Conservation (phyloP, 352 stramenopile species). For the Globisporangium polare region DNA sequence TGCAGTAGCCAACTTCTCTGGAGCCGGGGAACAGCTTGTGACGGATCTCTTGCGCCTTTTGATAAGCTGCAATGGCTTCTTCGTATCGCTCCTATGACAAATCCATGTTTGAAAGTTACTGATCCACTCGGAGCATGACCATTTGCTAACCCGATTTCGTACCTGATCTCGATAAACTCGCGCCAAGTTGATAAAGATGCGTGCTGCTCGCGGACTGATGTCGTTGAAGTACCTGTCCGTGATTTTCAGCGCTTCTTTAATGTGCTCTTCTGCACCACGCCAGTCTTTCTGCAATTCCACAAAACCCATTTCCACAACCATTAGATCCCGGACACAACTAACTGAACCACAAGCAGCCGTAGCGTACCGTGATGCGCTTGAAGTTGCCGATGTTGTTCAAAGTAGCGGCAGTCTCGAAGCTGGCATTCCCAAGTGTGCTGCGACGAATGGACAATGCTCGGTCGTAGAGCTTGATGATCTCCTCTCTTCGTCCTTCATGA, state of each 20-base stretch:
- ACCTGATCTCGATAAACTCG: constrained; percentile 77
- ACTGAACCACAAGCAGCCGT: background rate
- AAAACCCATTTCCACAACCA: background rate
- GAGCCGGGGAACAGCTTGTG: constrained; percentile 71
- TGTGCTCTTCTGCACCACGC: constrained; percentile 57
- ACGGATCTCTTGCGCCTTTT: constrained; percentile 68
- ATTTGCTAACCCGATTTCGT: background rate
- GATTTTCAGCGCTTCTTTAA: constrained; percentile 76
- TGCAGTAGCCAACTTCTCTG: constrained; percentile 71
- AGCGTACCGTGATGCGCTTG: constrained; percentile 60
- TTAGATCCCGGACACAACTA: background rate
- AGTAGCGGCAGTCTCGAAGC: constrained; percentile 73
- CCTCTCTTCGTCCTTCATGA: constrained; percentile 28
- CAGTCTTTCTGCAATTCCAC: constrained; percentile 44
- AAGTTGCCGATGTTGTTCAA: constrained; percentile 85
- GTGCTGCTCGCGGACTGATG: constrained; percentile 60
- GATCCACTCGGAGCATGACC: background rate
- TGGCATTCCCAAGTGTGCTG: constrained; percentile 67
- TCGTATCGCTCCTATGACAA: constrained; percentile 48
- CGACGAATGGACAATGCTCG: constrained; percentile 65
- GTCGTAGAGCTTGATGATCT: constrained; percentile 66
- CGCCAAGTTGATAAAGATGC: constrained; percentile 76
- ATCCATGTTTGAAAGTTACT: background rate
- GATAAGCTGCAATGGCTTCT: constrained; percentile 65
- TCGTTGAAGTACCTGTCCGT: constrained; percentile 76